Evolutionary conservation across 257 asterid species (phyloP), one percentile per base, ranked within the genome.

Genomic region (Lycium ferocissimum): DNA sequence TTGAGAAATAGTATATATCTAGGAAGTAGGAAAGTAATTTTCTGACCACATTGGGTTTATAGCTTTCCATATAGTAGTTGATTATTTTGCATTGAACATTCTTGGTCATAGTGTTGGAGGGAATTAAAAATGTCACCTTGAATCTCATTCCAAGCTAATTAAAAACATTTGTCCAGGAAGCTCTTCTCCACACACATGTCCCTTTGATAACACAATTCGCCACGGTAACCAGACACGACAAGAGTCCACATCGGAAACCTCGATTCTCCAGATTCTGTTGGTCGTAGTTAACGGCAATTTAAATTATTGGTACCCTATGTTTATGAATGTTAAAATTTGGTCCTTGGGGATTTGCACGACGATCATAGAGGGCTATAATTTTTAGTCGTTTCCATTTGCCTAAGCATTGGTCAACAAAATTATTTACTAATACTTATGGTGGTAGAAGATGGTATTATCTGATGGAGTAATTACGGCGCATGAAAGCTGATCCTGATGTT

Each of bases 221-320:
- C 83, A 85, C 37, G 49, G 70, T 61, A 79, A 72, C 57, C 2
- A 14, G 63, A 20, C 83, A 86, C 63, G 72, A 71, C 79, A 79
- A 79, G 89, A 49, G 76, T 45, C 11, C 35, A 71, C 81, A 40
- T 81, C n/a, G 78, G 20, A 59, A 26, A 71, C 82, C 47, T 20
- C 73, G 54, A 26, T 66, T 83, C 67, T 84, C 66, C 53, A 85
- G 88, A 83, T 83, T 79, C 78, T 37, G 59, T 79, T 85, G 86
- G 85, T 85, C 85, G 80, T 87, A 71, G 33, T 62, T 71, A 13
- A 62, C 15, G 18, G 76, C 22, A 17, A 62, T 45, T 67, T 7
- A 54, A 83, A 54, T 53, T 61, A 12, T n/a, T 84, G 33, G 84
- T 75, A 40, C 47, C 22, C 22, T 75, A 58, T 73, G 57, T 61